Evolutionary conservation across 352 stramenopile species (phyloP), one percentile per base, ranked within the genome.

Genomic region (Globisporangium polare): DNA sequence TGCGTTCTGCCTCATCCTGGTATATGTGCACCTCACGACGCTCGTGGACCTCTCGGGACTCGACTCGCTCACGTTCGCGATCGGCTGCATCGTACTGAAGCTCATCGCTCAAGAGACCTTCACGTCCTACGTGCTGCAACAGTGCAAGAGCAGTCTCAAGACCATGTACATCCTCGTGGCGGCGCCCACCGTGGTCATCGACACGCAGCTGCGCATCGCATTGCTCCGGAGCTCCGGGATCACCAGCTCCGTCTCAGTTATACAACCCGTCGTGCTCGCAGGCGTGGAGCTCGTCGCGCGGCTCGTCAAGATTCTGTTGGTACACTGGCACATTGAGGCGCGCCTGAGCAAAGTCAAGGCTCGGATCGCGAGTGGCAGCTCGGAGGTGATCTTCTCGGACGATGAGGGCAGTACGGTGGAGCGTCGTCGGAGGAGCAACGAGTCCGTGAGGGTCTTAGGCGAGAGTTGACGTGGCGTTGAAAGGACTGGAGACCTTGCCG

Each of bases 161-260:
- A 45, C 39, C 39, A 45, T 45, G 39, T 45, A 45, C 39, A 45
- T 45, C 39, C 39, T 45, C 39, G 39, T 45, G 39, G 39, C 39
- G 17, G 39, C 39, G 39, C 39, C 39, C 10, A 45, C 39, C 17
- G 39, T 45, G 39, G 22, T 45, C 39, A 45, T 45, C 39, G 39
- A 45, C 39, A 45, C 39, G 39, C 39, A 45, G 17, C 39, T 45
- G 4, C 39, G 39, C 12, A 45, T 45, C 39, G 39, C 39, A 6
- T 20, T 45, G 13, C 13, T 45, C 2, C 39, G 39, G 39, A 45
- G 39, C 39, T 45, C 39, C 10, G 17, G 39, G 4, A 22, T 45
- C 39, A 20, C 39, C 13, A 45, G 39, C 39, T 45, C 39, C 1
- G 12, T 45, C 13, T 45, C 17, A 6, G 13, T 45, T 1, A 20